Evolutionary conservation across 768 basidiomycete species (phyloP), one percentile per base, ranked within the genome.

Genomic region (Rhizopogon vulgaris): DNA sequence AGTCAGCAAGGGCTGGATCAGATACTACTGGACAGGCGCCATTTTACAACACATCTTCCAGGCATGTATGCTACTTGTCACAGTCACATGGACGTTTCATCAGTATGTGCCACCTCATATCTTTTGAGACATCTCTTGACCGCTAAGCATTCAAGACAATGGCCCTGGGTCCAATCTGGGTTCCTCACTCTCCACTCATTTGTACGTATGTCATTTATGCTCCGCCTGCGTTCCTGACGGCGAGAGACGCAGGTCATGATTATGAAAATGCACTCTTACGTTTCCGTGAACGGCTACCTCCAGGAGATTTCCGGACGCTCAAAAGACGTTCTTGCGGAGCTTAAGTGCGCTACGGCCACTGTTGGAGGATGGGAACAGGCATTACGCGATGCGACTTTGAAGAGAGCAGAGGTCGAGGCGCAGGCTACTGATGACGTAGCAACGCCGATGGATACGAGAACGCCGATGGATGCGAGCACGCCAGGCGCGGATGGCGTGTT

Each of bases 161-260:
- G 94, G 94, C 93, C 92, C 34, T 97, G 94, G 94, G 94, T 97
- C 5, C 94, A 97, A 64, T 90, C 88, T 5, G 93, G 91, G 6
- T 94, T 88, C 67, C 72, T 94, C 45, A 94, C 88, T 1, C 68
- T 93, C 45, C 94, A 97, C 64, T 83, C 88, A 8, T 73, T 98
- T 18, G 90, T 85, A 56, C 50, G 80, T 53, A 6, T 14, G 15
- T 34, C 17, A n/a, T 59, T 64, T 45, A 36, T 50, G 25, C 37
- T 41, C 9, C 15, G 12, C 22, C 7, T 17, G 34, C 41, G 10
- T 18, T 22, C 40, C 41, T 53, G 12, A 37, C 18, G 14, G 22
- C 32, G 18, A 10, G 48, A 15, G 6, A 38, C 34, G 18, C 49
- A 85, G 81, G 80, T 85, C 53, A 85, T 94, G 84, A 79, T 93